Evolutionary conservation across 108 stramenopile genomes (phyloP).

Genomic region (Mayamaea pseudoterrestris): DNA sequence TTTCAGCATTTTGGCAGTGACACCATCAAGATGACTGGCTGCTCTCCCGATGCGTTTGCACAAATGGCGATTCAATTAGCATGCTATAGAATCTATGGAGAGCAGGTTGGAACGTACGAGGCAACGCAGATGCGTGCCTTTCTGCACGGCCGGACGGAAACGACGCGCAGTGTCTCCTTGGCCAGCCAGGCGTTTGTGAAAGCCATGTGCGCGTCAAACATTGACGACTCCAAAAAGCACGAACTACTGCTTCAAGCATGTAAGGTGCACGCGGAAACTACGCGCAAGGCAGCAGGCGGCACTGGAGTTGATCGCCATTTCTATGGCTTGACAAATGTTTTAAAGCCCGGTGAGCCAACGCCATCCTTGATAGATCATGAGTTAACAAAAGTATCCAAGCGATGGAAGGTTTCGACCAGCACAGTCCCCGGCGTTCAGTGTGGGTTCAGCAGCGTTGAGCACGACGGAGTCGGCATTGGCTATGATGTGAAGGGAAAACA

Average conservation of each 20-base stretch:
- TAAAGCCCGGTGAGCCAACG: slow-evolving; percentile 35
- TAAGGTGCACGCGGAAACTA: slow-evolving; percentile 53
- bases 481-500: too few relatives aligned
- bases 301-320: slow-evolving; percentile 81
- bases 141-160: slow-evolving; percentile 73
- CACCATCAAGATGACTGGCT: slow-evolving; percentile 62
- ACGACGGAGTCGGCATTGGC: too few relatives aligned
- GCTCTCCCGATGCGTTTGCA: slow-evolving; percentile 80
- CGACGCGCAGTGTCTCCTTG: slow-evolving; percentile 49
- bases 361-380: slow-evolving; percentile 65
- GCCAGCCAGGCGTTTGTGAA: slow-evolving; percentile 45
- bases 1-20: slow-evolving; percentile 64
- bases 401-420: slow-evolving; percentile 83
- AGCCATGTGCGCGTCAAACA: slow-evolving; percentile 25
- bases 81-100: slow-evolving; percentile 52
- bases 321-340: slow-evolving; percentile 58
- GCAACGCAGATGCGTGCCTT: slow-evolving; percentile 69
- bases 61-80: slow-evolving; percentile 87
- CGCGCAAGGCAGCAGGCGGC: slow-evolving; percentile 50
- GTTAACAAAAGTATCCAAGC: slow-evolving; percentile 57
- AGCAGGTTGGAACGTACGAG: slow-evolving; percentile 76
- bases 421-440: too few relatives aligned
- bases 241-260: slow-evolving; percentile 45
- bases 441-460: too few relatives aligned
- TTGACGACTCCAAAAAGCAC: slow-evolving; percentile 31